A percentile compares a stretch with the other conserved stretches of the same genome.
Conservation (phyloP, 2,329 filamentous ascomycete genomes). For the Gnomoniopsis sp. region DNA sequence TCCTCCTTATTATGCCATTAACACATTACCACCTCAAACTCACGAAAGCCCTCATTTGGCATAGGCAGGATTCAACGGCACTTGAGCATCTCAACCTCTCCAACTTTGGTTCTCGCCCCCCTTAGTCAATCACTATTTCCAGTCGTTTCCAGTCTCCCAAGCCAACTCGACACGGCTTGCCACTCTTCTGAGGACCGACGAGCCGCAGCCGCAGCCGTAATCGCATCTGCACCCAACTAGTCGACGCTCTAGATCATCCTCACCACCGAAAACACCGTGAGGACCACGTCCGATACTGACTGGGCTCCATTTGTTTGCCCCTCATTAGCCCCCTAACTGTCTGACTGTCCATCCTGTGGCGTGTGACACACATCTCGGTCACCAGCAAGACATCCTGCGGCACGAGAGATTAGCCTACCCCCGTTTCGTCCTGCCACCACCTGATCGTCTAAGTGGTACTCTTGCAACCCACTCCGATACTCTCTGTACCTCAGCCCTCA, state of each 20-base stretch:
- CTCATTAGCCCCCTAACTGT: conserved; percentile 2
- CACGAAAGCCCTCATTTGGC: too few relatives aligned
- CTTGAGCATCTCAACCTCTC: too few relatives aligned
- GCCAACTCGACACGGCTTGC: too few relatives aligned
- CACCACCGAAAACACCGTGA: background rate
- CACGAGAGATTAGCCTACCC: background rate
- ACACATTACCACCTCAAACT: too few relatives aligned
- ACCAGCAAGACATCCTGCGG: background rate
- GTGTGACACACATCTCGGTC: conserved; percentile 7
- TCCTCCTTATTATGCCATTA: too few relatives aligned
- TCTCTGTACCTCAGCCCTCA: background rate
- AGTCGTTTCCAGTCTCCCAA: too few relatives aligned
- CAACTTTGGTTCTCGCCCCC: too few relatives aligned
- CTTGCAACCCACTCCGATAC: background rate
- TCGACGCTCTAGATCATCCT: background rate
- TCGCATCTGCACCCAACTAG: too few relatives aligned
- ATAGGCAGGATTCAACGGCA: too few relatives aligned
- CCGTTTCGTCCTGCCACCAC: background rate
- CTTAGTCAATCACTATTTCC: too few relatives aligned
- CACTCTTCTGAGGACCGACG: too few relatives aligned
- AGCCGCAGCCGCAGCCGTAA: too few relatives aligned
- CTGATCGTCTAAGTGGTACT: background rate
- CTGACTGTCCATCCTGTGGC: background rate
- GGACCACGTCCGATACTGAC: background rate
- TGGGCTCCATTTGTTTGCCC: conserved; percentile 2